phyloP scores from a whole-genome alignment of 208 protist genomes.

The Cochliopodium minus region DNA sequence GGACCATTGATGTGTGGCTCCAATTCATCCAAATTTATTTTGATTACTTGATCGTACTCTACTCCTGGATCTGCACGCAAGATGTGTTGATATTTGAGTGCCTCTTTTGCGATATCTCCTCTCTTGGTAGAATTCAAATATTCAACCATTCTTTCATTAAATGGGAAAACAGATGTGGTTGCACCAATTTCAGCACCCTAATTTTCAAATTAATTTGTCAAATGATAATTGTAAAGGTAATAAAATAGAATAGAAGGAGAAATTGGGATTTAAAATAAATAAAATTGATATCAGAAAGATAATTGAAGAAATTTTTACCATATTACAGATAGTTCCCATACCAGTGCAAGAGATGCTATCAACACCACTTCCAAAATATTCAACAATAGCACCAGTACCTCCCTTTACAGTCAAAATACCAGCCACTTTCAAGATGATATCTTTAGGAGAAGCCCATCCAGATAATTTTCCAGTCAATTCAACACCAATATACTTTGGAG shows the following conservation, averaged over 20 bases:
- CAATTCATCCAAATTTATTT: slow-evolving; percentile 49
- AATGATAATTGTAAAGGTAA: too few species aligned
- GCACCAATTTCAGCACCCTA: slow-evolving; percentile 63
- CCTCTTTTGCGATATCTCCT: slow-evolving; percentile 25
- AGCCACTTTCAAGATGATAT: slow-evolving; percentile 58
- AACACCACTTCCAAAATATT: slow-evolving; percentile 58
- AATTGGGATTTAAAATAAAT: too few species aligned
- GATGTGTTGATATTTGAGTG: slow-evolving; percentile 9
- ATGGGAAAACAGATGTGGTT: slow-evolving; percentile 64
- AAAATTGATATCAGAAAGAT: neutral
- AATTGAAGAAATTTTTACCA: slow-evolving; percentile 9
- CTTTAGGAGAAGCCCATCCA: slow-evolving; percentile 45
- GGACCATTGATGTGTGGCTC: slow-evolving; percentile 62
- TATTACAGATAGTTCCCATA: slow-evolving; percentile 67
- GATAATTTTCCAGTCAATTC: slow-evolving; percentile 43
- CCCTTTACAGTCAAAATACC: slow-evolving; percentile 51
- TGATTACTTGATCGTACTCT: slow-evolving; percentile 53
- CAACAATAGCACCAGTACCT: slow-evolving; percentile 56
- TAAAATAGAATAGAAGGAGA: too few species aligned
- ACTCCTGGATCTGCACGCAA: slow-evolving; percentile 20
- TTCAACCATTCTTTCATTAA: slow-evolving; percentile 25
- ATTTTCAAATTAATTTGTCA: too few species aligned
- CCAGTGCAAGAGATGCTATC: slow-evolving; percentile 50
- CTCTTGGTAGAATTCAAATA: slow-evolving; percentile 46
- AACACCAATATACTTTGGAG: slow-evolving; percentile 65